Conservation (phyloP, 1,284 basidiomycete species). For the Vanrija humicola region DNA sequence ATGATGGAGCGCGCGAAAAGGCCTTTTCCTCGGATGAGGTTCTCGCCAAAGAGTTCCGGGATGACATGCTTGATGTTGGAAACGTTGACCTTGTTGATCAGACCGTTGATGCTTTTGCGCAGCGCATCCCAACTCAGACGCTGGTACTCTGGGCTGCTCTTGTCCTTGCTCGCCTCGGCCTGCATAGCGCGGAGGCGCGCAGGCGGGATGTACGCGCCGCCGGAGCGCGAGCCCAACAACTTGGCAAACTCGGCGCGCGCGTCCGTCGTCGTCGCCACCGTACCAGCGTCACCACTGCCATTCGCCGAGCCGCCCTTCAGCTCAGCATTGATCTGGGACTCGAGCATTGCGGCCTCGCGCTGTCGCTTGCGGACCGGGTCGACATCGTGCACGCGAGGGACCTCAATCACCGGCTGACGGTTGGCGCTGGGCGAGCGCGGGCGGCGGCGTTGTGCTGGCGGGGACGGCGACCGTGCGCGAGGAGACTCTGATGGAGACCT, state of each 20-base stretch:
- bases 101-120: slow-evolving; percentile 96
- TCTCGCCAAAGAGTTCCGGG: slow-evolving; percentile 88
- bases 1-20: slow-evolving; percentile 90
- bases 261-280: slow-evolving; percentile 47
- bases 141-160: slow-evolving; percentile 87
- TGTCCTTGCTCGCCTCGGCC: slow-evolving; percentile 75
- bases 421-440: slow-evolving; percentile 33
- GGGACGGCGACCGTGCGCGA: slow-evolving; percentile 42
- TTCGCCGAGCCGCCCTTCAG: slow-evolving; percentile 43
- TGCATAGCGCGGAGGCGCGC: slow-evolving; percentile 87
- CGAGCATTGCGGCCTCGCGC: slow-evolving; percentile 69
- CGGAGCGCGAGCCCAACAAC: slow-evolving; percentile 67
- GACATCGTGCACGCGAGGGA: slow-evolving; percentile 65
- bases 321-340: slow-evolving; percentile 64
- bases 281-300: slow-evolving; percentile 45
- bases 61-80: slow-evolving; percentile 96
- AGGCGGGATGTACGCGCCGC: slow-evolving; percentile 95
- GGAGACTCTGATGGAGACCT: slow-evolving; percentile 44
- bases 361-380: slow-evolving; percentile 71
- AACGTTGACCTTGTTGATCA: slow-evolving; percentile 93
- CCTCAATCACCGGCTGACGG: slow-evolving; percentile 40
- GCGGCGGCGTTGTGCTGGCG: slow-evolving; percentile 42
- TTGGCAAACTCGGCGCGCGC: slow-evolving; percentile 73
- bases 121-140: slow-evolving; percentile 96
- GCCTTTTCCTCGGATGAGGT: slow-evolving; percentile 83